phyloP scores from a whole-genome alignment of 2,329 filamentous ascomycete species.

The Ceratocystis huliohia region DNA sequence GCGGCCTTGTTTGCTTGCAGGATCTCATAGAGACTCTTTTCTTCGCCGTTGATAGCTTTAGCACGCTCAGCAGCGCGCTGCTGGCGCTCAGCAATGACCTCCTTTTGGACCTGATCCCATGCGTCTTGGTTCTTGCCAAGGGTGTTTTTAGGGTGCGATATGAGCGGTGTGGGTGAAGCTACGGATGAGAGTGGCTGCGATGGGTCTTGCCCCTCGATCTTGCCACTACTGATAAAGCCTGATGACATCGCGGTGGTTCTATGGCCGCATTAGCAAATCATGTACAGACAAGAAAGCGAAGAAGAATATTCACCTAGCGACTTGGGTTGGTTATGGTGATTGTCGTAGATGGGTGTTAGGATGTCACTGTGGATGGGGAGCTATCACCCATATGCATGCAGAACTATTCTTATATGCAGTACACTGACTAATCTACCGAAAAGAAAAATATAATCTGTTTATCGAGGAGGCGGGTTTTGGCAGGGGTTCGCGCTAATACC shows the following conservation, averaged over 20 bases:
- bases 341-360: not conserved
- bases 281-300: not conserved
- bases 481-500: not conserved
- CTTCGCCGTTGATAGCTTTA: conserved; percentile 31
- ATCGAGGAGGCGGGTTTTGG: no score
- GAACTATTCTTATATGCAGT: not conserved
- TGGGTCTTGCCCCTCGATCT: conserved; percentile 30
- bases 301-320: not conserved
- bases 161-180: conserved; percentile 20
- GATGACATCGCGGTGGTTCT: conserved; percentile 33
- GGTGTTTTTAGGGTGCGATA: conserved; percentile 15
- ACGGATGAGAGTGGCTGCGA: conserved; percentile 20
- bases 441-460: no score
- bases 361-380: not conserved
- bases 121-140: conserved; percentile 30
- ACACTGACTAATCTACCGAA: not conserved
- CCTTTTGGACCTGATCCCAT: conserved; percentile 52
- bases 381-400: not conserved
- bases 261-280: not conserved
- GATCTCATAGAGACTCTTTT: conserved; percentile 58
- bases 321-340: not conserved
- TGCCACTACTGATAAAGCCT: conserved; percentile 45
- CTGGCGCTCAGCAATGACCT: conserved; percentile 49
- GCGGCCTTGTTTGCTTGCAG: conserved; percentile 66
- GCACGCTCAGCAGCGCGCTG: conserved; percentile 40